phyloP scores from a whole-genome alignment of 2,329 filamentous ascomycete genomes.

The Microcyclospora tardicrescens region DNA sequence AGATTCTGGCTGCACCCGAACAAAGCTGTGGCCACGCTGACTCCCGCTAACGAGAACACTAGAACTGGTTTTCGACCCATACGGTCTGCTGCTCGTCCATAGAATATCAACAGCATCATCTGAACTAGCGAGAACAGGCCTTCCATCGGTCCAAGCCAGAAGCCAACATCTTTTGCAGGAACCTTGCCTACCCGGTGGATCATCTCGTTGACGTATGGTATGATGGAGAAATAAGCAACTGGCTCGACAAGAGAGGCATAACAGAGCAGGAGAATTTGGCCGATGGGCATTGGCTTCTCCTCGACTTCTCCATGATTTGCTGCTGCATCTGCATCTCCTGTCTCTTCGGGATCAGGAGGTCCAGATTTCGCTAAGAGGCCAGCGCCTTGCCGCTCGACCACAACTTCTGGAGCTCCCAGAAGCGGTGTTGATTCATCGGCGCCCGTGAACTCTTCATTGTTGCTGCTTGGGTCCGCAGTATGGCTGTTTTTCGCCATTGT shows the following conservation, averaged over 20 bases:
- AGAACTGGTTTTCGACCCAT: conserved; percentile 62
- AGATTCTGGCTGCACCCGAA: conserved; percentile 57
- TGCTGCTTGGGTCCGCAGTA: conserved; percentile 7
- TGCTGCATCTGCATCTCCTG: neutral
- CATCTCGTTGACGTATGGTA: conserved; percentile 72
- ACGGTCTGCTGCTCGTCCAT: conserved; percentile 56
- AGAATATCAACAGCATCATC: conserved; percentile 64
- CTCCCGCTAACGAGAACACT: conserved; percentile 51
- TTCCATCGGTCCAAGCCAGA: conserved; percentile 64
- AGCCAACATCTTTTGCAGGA: conserved; percentile 55
- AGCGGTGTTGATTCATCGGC: conserved; percentile 16
- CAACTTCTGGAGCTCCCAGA: conserved; percentile 8
- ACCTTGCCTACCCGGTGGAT: conserved; percentile 52
- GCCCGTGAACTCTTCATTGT: conserved; percentile 2
- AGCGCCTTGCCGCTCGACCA: too few relatives aligned
- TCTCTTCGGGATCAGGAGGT: too few relatives aligned
- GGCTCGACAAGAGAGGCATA: conserved; percentile 61
- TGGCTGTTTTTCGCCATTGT: too few relatives aligned
- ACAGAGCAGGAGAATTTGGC: conserved; percentile 62
- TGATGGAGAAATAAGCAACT: conserved; percentile 71
- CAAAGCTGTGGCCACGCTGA: conserved; percentile 45
- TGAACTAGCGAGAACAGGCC: conserved; percentile 61
- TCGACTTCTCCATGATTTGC: conserved; percentile 1
- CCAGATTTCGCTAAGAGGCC: too few relatives aligned
- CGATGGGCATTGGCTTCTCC: conserved; percentile 41